Percentiles rank a stretch among this genome's conserved stretches.
Evolutionary conservation across 495 filamentous ascomycete genomes (phyloP).

Genomic region (Usnea hakonensis): DNA sequence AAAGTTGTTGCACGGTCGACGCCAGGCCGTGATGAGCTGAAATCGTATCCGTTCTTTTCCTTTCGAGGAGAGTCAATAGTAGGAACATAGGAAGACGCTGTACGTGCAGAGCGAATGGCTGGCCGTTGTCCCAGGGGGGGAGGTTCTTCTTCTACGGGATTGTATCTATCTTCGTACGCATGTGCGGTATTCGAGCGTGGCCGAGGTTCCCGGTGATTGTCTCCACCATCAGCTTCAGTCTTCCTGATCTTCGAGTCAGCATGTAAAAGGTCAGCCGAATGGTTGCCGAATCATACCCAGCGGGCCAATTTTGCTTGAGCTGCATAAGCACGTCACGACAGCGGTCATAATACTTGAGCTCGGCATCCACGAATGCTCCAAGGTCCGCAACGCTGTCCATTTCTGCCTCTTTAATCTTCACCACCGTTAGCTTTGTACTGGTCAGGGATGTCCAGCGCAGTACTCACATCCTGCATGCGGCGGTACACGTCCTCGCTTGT

Average conservation of each 20-base stretch:
- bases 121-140: slow-evolving; percentile 44
- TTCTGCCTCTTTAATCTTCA: slow-evolving; percentile 76
- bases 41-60: slow-evolving; percentile 28
- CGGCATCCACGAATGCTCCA: slow-evolving; percentile 75
- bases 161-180: slow-evolving; percentile 52
- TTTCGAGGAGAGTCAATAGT: slow-evolving; percentile 29
- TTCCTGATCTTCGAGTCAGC: slow-evolving; percentile 26
- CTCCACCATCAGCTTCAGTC: slow-evolving; percentile 28
- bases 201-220: slow-evolving; percentile 36
- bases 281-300: slow-evolving; percentile 36
- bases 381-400: slow-evolving; percentile 76
- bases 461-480: slow-evolving; percentile 73
- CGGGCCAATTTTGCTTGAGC: slow-evolving; percentile 62
- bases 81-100: slow-evolving; percentile 29
- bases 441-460: not conserved
- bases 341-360: slow-evolving; percentile 84
- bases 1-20: slow-evolving; percentile 45
- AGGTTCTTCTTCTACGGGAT: slow-evolving; percentile 50
- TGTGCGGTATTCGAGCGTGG: slow-evolving; percentile 56
- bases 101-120: slow-evolving; percentile 52
- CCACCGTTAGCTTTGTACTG: not conserved
- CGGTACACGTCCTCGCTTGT: slow-evolving; percentile 86
- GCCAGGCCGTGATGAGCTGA: slow-evolving; percentile 35
- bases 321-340: slow-evolving; percentile 69
- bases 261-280: not conserved